Conservation (phyloP, 164 flowering plant genomes). For the Platanus orientalis region DNA sequence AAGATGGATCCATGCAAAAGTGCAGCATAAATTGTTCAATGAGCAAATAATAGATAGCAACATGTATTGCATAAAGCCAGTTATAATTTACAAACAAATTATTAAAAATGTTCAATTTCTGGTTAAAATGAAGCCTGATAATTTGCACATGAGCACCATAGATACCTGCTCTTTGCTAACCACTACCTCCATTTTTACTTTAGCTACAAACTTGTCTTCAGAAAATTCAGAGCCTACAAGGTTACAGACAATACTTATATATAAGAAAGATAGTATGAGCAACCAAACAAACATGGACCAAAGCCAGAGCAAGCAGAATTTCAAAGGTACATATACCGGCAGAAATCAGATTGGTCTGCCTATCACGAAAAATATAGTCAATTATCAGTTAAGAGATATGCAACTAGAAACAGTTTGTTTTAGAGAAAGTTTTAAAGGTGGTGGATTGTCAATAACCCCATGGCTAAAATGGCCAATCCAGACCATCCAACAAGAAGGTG, state of each 20-base stretch:
- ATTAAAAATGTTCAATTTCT: no score
- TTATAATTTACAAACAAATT: neutral
- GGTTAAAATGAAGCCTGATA: neutral
- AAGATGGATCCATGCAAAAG: neutral
- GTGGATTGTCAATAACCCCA: no score
- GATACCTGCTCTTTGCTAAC: slow-evolving; percentile 84
- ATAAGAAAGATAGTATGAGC: neutral
- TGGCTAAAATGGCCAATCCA: no score
- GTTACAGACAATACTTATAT: slow-evolving; percentile 1
- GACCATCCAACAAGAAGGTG: no score
- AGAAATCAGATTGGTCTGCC: no score
- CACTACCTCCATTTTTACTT: slow-evolving; percentile 89
- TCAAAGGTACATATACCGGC: neutral
- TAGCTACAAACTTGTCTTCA: slow-evolving; percentile 82
- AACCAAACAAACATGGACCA: neutral
- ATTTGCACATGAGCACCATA: neutral
- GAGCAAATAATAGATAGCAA: neutral
- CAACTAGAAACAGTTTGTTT: no score
- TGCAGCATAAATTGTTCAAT: neutral
- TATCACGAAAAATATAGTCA: neutral
- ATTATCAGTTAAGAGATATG: neutral
- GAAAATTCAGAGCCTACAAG: slow-evolving; percentile 83
- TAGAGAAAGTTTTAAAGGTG: no score
- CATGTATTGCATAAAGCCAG: neutral
- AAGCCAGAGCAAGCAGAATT: neutral